Evolutionary conservation across 768 basidiomycete genomes (phyloP).

Genomic region (Suillus fuscotomentosus): DNA sequence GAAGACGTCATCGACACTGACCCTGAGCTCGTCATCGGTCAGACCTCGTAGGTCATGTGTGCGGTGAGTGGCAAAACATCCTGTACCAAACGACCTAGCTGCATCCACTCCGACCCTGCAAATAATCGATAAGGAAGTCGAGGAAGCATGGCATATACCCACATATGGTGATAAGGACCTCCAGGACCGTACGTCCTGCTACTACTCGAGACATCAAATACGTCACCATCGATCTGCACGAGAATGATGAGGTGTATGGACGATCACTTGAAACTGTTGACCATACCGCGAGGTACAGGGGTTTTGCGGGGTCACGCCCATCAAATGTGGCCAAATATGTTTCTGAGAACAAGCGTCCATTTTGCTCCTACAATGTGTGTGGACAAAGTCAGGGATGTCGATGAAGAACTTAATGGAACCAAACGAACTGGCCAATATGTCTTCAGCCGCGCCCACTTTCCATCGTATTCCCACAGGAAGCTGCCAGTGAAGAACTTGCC

Average conservation of each 20-base stretch:
- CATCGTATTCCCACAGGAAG: constrained; percentile 80
- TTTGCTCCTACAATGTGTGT: constrained; percentile 38
- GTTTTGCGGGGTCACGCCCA: constrained; percentile 60
- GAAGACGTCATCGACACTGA: constrained; percentile 32
- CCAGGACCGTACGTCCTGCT: constrained; percentile 82
- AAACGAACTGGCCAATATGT: constrained; percentile 61
- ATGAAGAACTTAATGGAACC: neutral
- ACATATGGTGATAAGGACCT: constrained; percentile 79
- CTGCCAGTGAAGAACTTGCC: constrained; percentile 89
- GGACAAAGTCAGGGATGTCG: neutral
- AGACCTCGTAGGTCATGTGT: constrained; percentile 91
- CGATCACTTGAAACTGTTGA: neutral
- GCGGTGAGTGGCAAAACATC: constrained; percentile 87
- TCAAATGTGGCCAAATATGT: constrained; percentile 62
- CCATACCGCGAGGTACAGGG: constrained; percentile 83
- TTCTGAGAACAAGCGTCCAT: constrained; percentile 76
- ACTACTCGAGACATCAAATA: constrained; percentile 87
- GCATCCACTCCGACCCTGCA: constrained; percentile 82
- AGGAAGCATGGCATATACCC: constrained; percentile 15
- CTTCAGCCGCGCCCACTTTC: constrained; percentile 58
- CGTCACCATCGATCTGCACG: constrained; percentile 81
- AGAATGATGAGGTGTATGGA: constrained; percentile 5
- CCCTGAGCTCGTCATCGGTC: constrained; percentile 65
- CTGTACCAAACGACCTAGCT: constrained; percentile 90
- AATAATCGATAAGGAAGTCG: constrained; percentile 14